Percentiles rank a stretch among this genome's conserved stretches.
These are phyloP conservation scores for Neurospora tetrasperma DNA, from an alignment of 495 filamentous ascomycete species.

Conservation along the genomic window DNA sequence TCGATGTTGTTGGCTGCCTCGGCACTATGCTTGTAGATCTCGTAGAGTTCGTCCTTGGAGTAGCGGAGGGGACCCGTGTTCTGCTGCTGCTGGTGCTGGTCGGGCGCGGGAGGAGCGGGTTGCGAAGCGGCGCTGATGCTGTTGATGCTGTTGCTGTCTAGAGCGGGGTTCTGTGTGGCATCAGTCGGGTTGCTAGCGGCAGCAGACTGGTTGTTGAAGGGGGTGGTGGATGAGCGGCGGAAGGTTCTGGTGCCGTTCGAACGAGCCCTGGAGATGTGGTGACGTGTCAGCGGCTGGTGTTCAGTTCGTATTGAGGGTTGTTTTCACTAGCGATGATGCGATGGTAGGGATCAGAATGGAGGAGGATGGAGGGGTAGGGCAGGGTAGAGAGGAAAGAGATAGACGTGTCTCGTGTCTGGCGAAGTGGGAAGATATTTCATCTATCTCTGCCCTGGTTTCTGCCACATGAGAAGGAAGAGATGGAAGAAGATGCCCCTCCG, in stretches of 20 bases:
- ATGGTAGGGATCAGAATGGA: background rate
- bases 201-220: constrained; percentile 27
- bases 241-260: constrained; percentile 80
- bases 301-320: background rate
- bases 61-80: constrained; percentile 40
- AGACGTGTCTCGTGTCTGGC: background rate
- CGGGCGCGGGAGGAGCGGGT: constrained; percentile 25
- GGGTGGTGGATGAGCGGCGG: constrained; percentile 61
- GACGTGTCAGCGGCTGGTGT: background rate
- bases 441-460: background rate
- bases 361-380: background rate
- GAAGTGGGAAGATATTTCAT: background rate
- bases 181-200: constrained; percentile 12
- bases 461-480: background rate
- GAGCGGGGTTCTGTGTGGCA: constrained; percentile 8
- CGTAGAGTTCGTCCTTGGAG: constrained; percentile 72
- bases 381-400: background rate
- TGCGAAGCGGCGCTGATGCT: background rate
- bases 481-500: background rate
- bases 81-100: constrained; percentile 21
- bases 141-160: constrained; percentile 2
- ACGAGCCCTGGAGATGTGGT: constrained; percentile 25
- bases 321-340: background rate
- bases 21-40: constrained; percentile 54
- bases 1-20: constrained; percentile 50